phyloP scores from a whole-genome alignment of 495 filamentous ascomycete genomes.

The Lasiosphaeriaceae sp. region DNA sequence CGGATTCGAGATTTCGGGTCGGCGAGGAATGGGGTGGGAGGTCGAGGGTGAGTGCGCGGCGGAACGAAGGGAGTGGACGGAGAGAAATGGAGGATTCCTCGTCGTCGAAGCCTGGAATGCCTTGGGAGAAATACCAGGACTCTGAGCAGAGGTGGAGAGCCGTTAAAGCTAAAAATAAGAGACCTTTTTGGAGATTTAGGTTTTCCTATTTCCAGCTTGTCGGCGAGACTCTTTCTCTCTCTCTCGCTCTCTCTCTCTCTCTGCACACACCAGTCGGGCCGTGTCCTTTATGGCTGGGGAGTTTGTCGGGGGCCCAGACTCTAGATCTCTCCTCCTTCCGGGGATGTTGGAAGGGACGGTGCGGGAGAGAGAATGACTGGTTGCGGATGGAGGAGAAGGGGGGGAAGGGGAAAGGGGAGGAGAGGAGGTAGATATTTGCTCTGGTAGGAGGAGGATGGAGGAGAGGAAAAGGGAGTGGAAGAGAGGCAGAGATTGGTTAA shows the following conservation, averaged over 20 bases:
- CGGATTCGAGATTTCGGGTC: conserved; percentile 11
- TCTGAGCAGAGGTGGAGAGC: conserved; percentile 13
- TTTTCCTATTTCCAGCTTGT: conserved; percentile 4
- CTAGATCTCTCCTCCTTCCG: conserved; percentile 39
- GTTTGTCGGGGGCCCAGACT: conserved; percentile 31
- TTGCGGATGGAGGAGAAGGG: conserved; percentile 53
- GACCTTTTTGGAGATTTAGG: not conserved
- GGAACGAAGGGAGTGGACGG: conserved; percentile 31
- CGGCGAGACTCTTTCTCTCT: conserved; percentile 4
- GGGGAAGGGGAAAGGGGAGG: conserved; percentile 45
- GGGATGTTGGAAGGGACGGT: conserved; percentile 43
- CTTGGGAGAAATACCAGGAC: conserved; percentile 15
- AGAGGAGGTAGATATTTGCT: conserved; percentile 53
- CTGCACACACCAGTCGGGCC: conserved; percentile 20
- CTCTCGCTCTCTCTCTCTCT: not conserved
- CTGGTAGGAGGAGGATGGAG: conserved; percentile 54
- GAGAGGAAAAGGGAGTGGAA: conserved; percentile 53
- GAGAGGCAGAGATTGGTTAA: conserved; percentile 45
- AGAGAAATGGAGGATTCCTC: conserved; percentile 29
- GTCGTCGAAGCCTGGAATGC: conserved; percentile 37
- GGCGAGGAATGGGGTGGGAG: conserved; percentile 14
- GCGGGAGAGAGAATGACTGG: conserved; percentile 47
- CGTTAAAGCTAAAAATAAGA: conserved; percentile 15
- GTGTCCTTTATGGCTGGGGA: conserved; percentile 28
- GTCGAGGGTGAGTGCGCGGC: conserved; percentile 7